These are phyloP conservation scores for Bruguiera sexangula DNA, from an alignment of 345 rosid species.

Conservation along the genomic window DNA sequence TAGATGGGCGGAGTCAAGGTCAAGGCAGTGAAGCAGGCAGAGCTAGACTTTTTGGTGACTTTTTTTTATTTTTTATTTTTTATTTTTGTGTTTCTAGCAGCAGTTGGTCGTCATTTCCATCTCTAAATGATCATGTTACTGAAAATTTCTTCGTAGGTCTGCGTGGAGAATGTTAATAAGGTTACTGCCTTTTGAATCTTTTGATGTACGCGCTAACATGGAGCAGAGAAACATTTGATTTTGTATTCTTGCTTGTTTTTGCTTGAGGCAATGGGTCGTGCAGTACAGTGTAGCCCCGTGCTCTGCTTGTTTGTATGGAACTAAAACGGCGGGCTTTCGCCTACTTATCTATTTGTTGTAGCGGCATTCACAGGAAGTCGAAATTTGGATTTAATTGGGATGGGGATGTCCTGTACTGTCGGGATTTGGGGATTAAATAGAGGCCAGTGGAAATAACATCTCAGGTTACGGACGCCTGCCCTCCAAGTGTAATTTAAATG, in stretches of 20 bases:
- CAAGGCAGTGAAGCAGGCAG: constrained; percentile 54
- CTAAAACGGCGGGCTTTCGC: no score
- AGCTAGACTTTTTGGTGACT: background rate
- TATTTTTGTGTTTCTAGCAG: background rate
- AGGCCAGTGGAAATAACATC: no score
- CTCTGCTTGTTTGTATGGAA: no score
- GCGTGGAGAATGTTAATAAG: background rate
- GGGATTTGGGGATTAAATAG: no score
- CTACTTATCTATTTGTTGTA: no score
- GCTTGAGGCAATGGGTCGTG: background rate
- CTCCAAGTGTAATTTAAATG: no score
- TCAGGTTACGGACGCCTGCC: no score
- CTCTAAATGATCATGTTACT: background rate
- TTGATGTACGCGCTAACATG: background rate
- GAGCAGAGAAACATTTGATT: background rate
- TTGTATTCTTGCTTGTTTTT: background rate
- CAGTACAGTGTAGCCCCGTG: background rate
- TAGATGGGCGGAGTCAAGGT: constrained; percentile 78
- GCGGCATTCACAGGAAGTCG: no score
- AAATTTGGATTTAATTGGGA: no score
- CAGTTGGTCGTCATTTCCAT: background rate
- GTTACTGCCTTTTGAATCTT: background rate
- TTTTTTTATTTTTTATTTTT: background rate
- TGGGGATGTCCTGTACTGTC: no score
- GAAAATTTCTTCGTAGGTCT: background rate